Evolutionary conservation across 441 rosid species (phyloP).

Genomic region (Arabidopsis hybrid): DNA sequence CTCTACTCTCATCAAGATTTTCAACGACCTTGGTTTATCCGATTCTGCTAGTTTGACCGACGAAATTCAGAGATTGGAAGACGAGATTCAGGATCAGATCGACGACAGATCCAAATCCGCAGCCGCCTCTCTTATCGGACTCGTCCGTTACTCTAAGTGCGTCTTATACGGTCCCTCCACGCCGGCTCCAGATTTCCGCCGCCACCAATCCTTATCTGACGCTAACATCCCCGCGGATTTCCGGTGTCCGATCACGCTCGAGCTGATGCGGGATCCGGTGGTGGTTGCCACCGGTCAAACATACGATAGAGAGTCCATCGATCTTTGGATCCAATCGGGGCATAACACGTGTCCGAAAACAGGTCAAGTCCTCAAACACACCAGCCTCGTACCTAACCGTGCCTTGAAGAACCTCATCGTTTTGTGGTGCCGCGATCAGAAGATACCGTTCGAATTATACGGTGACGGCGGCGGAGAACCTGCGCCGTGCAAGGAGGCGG

Average conservation of each 20-base stretch:
- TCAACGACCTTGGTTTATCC: constrained; percentile 49
- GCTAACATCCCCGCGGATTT: constrained; percentile 66
- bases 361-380: constrained; percentile 77
- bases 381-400: constrained; percentile 66
- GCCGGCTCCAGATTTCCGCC: constrained; percentile 42
- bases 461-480: constrained; percentile 42
- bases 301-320: constrained; percentile 79
- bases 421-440: constrained; percentile 87
- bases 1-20: constrained; percentile 47
- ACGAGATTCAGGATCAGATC: constrained; percentile 65
- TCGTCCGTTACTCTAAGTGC: constrained; percentile 79
- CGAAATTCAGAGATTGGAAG: constrained; percentile 80
- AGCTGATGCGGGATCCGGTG: constrained; percentile 87
- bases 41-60: constrained; percentile 58
- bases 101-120: constrained; percentile 71
- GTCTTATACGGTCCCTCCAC: constrained; percentile 69
- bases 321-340: constrained; percentile 81
- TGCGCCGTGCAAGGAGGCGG: constrained; percentile 58
- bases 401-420: constrained; percentile 77
- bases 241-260: constrained; percentile 84
- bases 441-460: constrained; percentile 60
- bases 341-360: constrained; percentile 91
- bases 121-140: constrained; percentile 67
- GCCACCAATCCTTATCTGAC: constrained; percentile 49
- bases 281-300: constrained; percentile 90